Evolutionary conservation across 208 protist species (phyloP), one percentile per base, ranked within the genome.

Genomic region (Crithidia expoeki): DNA sequence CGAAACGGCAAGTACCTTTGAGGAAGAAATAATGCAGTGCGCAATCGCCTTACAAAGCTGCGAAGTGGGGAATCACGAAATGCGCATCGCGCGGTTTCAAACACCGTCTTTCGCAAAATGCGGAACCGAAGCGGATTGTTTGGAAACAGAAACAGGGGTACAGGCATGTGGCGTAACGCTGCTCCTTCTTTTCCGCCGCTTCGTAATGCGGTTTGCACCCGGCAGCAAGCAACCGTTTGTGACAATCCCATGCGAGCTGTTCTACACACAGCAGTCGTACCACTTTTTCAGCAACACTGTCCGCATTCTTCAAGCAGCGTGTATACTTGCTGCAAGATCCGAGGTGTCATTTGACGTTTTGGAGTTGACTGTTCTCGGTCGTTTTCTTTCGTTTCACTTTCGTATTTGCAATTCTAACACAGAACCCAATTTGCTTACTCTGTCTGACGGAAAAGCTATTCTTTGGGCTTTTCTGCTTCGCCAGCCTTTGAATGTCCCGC

Each of bases 391-490:
- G 23, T 86, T 80, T 67, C 72, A 73, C n/a, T 88, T 89, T 68
- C 73, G 86, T 28, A 79, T 92, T 32, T 51, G 53, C 6, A 38
- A 71, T 73, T 23, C 4, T 2, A 12, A 19, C 1, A 25, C 52
- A 25, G 25, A 56, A 3, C 58, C 23, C 16, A 28, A 40, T 61
- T 38, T 57, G 49, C 69, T 95, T 21, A 85, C 79, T 44, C 30
- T 79, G 4, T 68, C 72, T 33, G 90, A 95, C 70, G 72, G 79
- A 0, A 95, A 93, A 56, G 81, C 76, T 27, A 82, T 95, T 70
- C 47, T 95, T 42, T 95, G 90, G 90, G 69, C 81, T 11, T 76
- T 86, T 44, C 58, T 90, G 51, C 76, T 95, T 57, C 80, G 87
- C 32, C 77, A 91, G 59, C 65, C 76, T 1, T 68, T 72, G 36